These are phyloP conservation scores for Solanum neorickii DNA, from an alignment of 257 asterid species.

Conservation along the genomic window DNA sequence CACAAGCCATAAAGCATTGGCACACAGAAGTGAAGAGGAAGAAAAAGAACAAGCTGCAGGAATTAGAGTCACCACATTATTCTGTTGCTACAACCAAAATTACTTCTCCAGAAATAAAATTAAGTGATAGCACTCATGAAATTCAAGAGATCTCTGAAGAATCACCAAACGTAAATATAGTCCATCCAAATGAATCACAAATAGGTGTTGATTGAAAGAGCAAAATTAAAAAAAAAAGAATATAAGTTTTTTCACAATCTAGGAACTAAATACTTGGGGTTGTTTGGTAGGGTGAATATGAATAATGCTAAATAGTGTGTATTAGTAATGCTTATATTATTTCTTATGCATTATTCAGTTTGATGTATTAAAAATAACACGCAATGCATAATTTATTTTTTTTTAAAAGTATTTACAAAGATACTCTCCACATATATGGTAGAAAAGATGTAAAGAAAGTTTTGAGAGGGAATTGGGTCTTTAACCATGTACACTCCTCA, in stretches of 20 bases:
- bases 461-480: not conserved
- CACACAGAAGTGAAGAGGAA: constrained; percentile 43
- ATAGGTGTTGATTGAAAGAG: not conserved
- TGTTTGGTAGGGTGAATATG: not conserved
- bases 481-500: not conserved
- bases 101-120: not conserved
- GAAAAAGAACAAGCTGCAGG: constrained; percentile 1
- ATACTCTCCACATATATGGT: not conserved
- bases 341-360: not conserved
- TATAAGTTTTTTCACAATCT: too few species aligned
- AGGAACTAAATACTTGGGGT: too few species aligned
- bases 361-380: not conserved
- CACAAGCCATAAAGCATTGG: constrained; percentile 50
- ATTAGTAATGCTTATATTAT: not conserved
- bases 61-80: not conserved
- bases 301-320: not conserved
- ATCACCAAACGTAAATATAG: not conserved
- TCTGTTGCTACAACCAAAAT: not conserved
- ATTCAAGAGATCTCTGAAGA: not conserved
- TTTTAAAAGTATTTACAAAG: not conserved
- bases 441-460: not conserved
- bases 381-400: too few species aligned
- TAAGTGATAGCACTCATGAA: not conserved
- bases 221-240: not conserved
- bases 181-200: not conserved